Evolutionary conservation across 1,284 basidiomycete species (phyloP), one percentile per base, ranked within the genome.

Genomic region (Sanghuangporus weigelae): DNA sequence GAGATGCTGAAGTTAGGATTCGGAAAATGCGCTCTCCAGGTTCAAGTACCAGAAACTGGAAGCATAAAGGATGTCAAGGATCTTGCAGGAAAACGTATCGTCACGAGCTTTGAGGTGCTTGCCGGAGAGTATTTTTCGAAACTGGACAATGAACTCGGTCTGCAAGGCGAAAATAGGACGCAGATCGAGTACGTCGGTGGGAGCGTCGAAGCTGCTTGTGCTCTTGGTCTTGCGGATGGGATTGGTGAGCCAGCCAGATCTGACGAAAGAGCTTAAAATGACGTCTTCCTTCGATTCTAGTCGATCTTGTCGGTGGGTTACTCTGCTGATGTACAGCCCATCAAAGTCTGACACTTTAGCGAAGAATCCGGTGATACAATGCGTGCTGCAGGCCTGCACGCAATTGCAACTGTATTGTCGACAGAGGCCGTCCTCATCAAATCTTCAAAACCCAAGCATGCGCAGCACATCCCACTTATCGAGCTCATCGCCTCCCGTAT

Each of bases 301-400:
- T 96, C 60, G 94, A 96, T 76, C 88, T 96, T 63, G 95, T 96
- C 63, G 93, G 93, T 92, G 70, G 71, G 90, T 81, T 58, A 7
- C 16, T 50, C 21, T 46, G 0, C 10, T 21, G 7, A 46, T 23
- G 36, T 55, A 12, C 26, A 8, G n/a, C n/a, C 23, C 11, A 31
- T 7, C 42, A 5, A 16, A 36, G 21, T 6, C 39, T 44, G 11
- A 62, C 44, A 35, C 40, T 59, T 48, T 35, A 3, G 50, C 50
- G 35, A 74, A 94, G 96, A 99, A 77, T 97, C 94, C n/a, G 96
- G 96, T 36, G 97, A 99, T 71, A 99, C 96, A 1, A 99, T 99
- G 97, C 93, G 96, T 49, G 97, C 96, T 26, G 96, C 96, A 1
- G 96, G 96, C 55, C 81, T 99, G 60, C 92, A 93, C 75, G 87